These are phyloP conservation scores for Pachyrhizus erosus DNA, from an alignment of 306 rosid species.

Conservation along the genomic window DNA sequence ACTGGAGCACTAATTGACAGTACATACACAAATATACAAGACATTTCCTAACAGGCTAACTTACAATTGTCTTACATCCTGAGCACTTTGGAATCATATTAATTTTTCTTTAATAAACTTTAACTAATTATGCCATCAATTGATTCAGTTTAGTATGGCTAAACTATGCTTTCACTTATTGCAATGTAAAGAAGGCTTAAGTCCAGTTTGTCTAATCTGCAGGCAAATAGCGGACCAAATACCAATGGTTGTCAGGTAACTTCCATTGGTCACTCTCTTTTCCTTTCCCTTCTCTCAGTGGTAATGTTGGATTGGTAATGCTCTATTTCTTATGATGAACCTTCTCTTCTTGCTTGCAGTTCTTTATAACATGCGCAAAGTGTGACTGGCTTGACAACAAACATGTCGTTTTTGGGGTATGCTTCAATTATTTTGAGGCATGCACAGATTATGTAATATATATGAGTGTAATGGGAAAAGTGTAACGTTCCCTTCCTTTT, in stretches of 20 bases:
- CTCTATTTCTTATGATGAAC: conserved; percentile 40
- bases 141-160: conserved; percentile 1
- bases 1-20: background rate
- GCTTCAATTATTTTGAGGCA: conserved; percentile 10
- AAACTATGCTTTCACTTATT: conserved; percentile 33
- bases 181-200: conserved; percentile 22
- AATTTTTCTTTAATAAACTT: conserved; percentile 24
- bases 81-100: conserved; percentile 11
- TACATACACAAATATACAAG: background rate
- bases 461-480: background rate
- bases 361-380: conserved; percentile 90
- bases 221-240: conserved; percentile 94
- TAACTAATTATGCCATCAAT: conserved; percentile 1
- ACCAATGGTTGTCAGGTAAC: conserved; percentile 95
- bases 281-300: background rate
- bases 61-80: conserved; percentile 18
- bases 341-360: conserved; percentile 58
- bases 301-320: conserved; percentile 2
- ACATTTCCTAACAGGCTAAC: background rate
- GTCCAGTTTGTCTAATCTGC: conserved; percentile 44
- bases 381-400: conserved; percentile 99
- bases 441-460: background rate
- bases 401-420: conserved; percentile 99
- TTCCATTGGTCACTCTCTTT: conserved; percentile 13
- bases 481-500: background rate